Evolutionary conservation across 805 yeast species (phyloP).

Genomic region (Metschnikowia aberdeeniae): DNA sequence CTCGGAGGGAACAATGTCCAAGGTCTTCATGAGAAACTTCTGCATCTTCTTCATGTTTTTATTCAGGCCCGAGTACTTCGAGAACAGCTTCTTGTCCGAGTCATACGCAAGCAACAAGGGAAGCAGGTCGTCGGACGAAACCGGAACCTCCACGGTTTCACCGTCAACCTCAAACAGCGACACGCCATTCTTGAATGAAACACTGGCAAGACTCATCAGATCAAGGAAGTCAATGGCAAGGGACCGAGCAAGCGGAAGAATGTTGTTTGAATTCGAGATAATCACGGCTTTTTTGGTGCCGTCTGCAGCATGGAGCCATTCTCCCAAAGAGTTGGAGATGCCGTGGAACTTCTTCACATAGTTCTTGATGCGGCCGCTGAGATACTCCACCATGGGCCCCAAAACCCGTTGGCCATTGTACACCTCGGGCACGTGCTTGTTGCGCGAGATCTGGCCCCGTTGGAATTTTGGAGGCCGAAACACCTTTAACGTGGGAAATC

Average conservation of each 20-base stretch:
- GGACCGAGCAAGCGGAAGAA: conserved; percentile 57
- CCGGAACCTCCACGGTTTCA: conserved; percentile 19
- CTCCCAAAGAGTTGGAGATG: conserved; percentile 19
- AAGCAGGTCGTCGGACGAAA: conserved; percentile 15
- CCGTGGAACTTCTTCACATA: conserved; percentile 52
- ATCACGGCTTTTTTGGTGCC: conserved; percentile 45
- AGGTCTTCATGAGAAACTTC: conserved; percentile 29
- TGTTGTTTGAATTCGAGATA: conserved; percentile 45
- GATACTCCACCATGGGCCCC: conserved; percentile 50
- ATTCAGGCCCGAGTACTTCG: conserved; percentile 21
- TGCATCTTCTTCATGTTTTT: conserved; percentile 28
- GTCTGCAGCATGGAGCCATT: conserved; percentile 24
- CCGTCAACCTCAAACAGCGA: conserved; percentile 18
- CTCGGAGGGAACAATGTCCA: conserved; percentile 35
- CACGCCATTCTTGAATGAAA: conserved; percentile 17
- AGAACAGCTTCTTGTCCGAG: conserved; percentile 17
- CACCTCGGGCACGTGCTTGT: conserved; percentile 48
- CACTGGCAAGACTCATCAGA: conserved; percentile 44
- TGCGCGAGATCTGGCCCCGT: conserved; percentile 17
- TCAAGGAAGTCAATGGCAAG: conserved; percentile 68
- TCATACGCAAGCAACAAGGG: conserved; percentile 29
- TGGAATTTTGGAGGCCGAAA: conserved; percentile 74
- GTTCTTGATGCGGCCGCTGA: conserved; percentile 58
- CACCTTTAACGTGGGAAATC: conserved; percentile 80
- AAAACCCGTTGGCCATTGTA: conserved; percentile 61